Evolutionary conservation across 148 eudicot genomes (phyloP).

Genomic region (Polygonum maritimum): DNA sequence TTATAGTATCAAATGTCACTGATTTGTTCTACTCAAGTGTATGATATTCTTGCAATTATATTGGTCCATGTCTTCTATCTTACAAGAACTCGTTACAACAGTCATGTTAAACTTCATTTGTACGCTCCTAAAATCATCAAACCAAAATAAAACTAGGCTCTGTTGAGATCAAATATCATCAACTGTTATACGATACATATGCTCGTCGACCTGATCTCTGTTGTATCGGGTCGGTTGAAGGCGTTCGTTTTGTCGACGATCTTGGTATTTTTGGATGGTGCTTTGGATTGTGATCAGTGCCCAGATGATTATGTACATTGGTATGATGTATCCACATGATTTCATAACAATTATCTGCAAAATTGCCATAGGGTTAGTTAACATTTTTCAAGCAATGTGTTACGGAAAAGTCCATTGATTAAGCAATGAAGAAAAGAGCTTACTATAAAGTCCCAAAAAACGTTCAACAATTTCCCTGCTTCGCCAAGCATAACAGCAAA

Average conservation of each 20-base stretch:
- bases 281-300: conserved; percentile 34
- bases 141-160: too few relatives aligned
- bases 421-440: conserved; percentile 13
- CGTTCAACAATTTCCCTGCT: conserved; percentile 24
- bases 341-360: conserved; percentile 48
- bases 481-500: conserved; percentile 28
- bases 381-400: neutral
- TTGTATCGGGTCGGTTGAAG: neutral
- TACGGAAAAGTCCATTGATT: neutral
- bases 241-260: conserved; percentile 5
- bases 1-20: too few relatives aligned
- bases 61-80: too few relatives aligned
- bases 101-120: neutral
- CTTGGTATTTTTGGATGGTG: conserved; percentile 31
- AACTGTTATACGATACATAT: neutral
- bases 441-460: neutral
- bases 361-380: neutral
- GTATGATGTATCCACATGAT: conserved; percentile 51
- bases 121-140: neutral
- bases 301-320: conserved; percentile 58
- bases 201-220: neutral
- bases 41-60: too few relatives aligned
- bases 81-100: too few relatives aligned
- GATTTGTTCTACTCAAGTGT: too few relatives aligned
- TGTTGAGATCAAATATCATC: conserved; percentile 2